Evolutionary conservation across 768 basidiomycete species (phyloP), one percentile per base, ranked within the genome.

Genomic region (Rhodotorula taiwanensis): DNA sequence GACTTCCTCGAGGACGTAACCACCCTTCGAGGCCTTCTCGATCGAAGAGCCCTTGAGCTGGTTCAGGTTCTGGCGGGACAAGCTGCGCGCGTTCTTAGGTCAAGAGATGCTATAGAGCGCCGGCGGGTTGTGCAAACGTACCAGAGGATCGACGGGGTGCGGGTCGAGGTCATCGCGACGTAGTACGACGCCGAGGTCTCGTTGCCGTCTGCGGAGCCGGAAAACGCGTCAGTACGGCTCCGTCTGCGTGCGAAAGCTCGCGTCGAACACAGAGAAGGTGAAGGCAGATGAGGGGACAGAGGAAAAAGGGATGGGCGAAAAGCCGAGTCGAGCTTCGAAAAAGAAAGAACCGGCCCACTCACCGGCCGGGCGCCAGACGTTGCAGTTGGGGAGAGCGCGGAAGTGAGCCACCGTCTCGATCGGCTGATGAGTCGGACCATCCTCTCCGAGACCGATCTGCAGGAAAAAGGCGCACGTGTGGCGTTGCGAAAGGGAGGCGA

Each of bases 141-240:
- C 53, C 25, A 42, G 61, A 90, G 79, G 70, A 93, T 81, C 30
- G 90, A 91, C 33, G 92, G 91, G 4, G 89, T 93, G 71, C 79
- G 77, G 66, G 77, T 82, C 65, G 88, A 85, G 68, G 81, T 80
- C 71, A 97, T 76, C 50, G 91, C 87, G 60, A 86, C 83, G 64
- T 83, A 76, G 80, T 95, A 95, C 23, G 92, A 83, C 27, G 92
- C 92, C 27, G 89, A 91, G n/a, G 89, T 92, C 80, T 97, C 93
- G 76, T 95, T 94, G 39, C 93, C 92, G 75, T 95, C 51, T 49
- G 47, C 18, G 7, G 15, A 44, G 9, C n/a, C n/a, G n/a, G 91
- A 31, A 91, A 89, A 9, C 89, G 89, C 11, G 20, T 44, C 16
- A 11, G 43, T 44, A 44, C 64, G 89, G 23, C 33, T n/a, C 23